Base-by-base conservation (phyloP, 2,329 filamentous ascomycete species). In the Colletotrichum sp. region DNA sequence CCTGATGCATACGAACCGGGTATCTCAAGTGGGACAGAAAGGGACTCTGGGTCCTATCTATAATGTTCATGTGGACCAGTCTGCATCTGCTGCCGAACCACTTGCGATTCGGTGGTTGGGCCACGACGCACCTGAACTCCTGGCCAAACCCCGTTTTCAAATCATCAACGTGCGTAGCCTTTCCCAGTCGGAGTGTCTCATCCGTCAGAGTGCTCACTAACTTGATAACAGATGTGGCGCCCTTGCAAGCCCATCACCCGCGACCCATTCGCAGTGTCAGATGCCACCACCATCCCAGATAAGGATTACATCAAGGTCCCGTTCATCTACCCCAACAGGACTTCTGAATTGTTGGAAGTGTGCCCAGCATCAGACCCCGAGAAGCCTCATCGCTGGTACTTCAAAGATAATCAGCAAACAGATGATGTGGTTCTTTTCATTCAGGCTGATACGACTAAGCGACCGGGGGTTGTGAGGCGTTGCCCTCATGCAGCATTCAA, bases 131-230 rank as follows among this genome's bases (percentile, higher is more conserved):
- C 27, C 24, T 21, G 38, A 65, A 29, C n/a, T 54, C 1, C 62
- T 65, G 8, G 62, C 62, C 15, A 54, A 65, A 13, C 62, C 62
- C 2, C 11, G 38, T 1, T 33, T 65, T 3, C 38, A 65, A 33
- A 65, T 65, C 1, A 65, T 65, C 16, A 65, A 54, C 18, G 38
- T 65, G 3, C 15, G 62, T 13, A 0, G 11, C 18, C 27, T n/a
- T n/a, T 33, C 18, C 1, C 6, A 59, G 2, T 1, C 2, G 11
- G 15, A 0, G 16, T 18, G 2, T 3, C 11, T 31, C 4, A 13
- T n/a, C 8, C 0, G 21, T 31, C 2, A 0, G 0, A 9, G 6
- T 0, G 57, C 1, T 59, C 16, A 51, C n/a, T 65, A 1, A 21
- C 0, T 0, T n/a, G 24, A 8, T 1, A 24, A 54, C 0, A 65